Percentiles rank a stretch among this genome's conserved stretches.
phyloP scores from a whole-genome alignment of 345 rosid genomes.

The Euphorbia lathyris region DNA sequence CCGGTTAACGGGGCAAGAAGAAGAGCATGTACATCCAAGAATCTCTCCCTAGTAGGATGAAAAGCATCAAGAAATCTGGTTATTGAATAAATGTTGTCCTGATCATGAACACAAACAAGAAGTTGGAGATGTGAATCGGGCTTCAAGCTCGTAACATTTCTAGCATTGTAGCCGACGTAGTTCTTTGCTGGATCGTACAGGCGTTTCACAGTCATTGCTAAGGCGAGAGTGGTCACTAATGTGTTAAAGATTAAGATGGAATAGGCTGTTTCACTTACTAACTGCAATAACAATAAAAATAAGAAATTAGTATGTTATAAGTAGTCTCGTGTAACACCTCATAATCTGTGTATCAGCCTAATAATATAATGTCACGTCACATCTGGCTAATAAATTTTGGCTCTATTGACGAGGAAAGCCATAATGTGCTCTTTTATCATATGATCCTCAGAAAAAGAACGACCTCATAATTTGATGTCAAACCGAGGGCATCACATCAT shows the following conservation, averaged over 20 bases:
- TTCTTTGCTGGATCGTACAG: constrained; percentile 41
- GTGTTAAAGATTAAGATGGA: neutral
- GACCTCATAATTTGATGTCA: too few species aligned
- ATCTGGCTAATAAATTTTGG: too few species aligned
- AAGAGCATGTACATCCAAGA: constrained; percentile 24
- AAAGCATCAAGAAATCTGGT: constrained; percentile 34
- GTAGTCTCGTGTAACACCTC: neutral
- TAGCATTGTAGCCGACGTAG: constrained; percentile 22
- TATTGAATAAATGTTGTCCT: constrained; percentile 24
- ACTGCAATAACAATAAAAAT: neutral
- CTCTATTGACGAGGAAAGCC: too few species aligned
- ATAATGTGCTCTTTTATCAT: too few species aligned
- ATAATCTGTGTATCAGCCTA: too few species aligned
- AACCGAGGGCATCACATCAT: too few species aligned
- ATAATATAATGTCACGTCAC: too few species aligned
- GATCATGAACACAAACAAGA: constrained; percentile 31
- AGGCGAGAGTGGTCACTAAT: constrained; percentile 13
- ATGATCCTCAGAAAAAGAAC: too few species aligned
- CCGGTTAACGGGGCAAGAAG: constrained; percentile 36
- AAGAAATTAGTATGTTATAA: neutral
- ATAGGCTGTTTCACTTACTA: neutral
- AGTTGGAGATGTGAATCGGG: constrained; percentile 27
- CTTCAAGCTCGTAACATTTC: constrained; percentile 28
- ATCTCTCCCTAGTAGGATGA: constrained; percentile 16
- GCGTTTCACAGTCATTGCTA: constrained; percentile 29